A percentile compares a stretch with the other conserved stretches of the same genome.
Evolutionary conservation across 768 basidiomycete genomes (phyloP).

Genomic region (Boletus edulis): DNA sequence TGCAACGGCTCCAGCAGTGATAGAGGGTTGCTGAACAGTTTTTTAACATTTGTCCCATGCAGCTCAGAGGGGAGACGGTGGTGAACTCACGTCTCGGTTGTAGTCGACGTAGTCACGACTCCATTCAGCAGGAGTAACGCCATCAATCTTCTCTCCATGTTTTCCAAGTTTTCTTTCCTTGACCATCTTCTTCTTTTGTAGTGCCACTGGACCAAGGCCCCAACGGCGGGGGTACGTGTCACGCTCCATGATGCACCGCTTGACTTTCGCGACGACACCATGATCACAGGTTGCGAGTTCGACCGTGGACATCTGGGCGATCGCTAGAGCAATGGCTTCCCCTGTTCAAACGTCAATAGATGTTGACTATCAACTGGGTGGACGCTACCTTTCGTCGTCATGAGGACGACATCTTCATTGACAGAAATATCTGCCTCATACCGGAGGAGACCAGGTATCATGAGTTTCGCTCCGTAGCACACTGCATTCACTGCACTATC

Average conservation of each 20-base stretch:
- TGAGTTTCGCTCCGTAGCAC: conserved; percentile 98
- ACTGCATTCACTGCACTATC: conserved; percentile 99
- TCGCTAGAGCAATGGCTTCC: conserved; percentile 91
- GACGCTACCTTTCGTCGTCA: conserved; percentile 90
- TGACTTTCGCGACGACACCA: conserved; percentile 98
- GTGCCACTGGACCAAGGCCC: conserved; percentile 96
- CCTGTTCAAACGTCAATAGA: conserved; percentile 39
- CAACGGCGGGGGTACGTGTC: conserved; percentile 97
- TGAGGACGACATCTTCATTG: conserved; percentile 94
- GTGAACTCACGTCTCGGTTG: conserved; percentile 56
- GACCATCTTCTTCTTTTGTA: conserved; percentile 97
- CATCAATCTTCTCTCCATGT: conserved; percentile 86
- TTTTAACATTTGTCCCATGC: conserved; percentile 4
- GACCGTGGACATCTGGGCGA: conserved; percentile 98
- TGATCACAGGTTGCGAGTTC: conserved; percentile 98
- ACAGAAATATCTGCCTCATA: conserved; percentile 94
- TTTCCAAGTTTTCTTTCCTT: conserved; percentile 98
- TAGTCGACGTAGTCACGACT: conserved; percentile 93
- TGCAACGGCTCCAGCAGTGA: conserved; percentile 28
- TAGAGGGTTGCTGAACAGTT: conserved; percentile 38
- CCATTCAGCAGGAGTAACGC: conserved; percentile 90
- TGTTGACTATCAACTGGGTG: background rate
- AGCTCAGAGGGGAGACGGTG: background rate
- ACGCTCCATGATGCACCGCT: conserved; percentile 99
- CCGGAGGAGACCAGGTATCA: conserved; percentile 97